Percentiles rank a stretch among this genome's conserved stretches.
phyloP scores from a whole-genome alignment of 148 eudicot species.

The Camellia lanceoleosa region DNA sequence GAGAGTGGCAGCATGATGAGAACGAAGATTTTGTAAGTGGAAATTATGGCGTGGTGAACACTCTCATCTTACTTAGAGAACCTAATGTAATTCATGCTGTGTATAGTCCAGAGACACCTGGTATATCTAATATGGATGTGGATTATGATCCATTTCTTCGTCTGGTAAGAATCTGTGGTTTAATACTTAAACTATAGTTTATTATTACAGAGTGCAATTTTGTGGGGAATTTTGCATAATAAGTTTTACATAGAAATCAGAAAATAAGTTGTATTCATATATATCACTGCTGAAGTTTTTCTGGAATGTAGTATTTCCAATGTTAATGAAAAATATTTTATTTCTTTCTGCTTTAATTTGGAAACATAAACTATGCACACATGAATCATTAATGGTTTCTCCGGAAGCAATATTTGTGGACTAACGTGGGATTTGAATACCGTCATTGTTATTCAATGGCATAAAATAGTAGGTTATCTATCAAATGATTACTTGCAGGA shows the following conservation, averaged over 20 bases:
- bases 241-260: too few species aligned
- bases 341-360: neutral
- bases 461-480: neutral
- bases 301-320: neutral
- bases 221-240: neutral
- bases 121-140: conserved; percentile 74
- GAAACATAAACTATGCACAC: neutral
- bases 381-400: neutral
- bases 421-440: neutral
- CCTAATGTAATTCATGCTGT: conserved; percentile 39
- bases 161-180: conserved; percentile 28
- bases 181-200: neutral
- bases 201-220: neutral
- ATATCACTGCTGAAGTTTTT: neutral
- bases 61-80: conserved; percentile 47
- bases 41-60: conserved; percentile 68
- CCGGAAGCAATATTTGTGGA: neutral
- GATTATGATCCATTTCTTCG: conserved; percentile 50
- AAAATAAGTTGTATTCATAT: neutral
- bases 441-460: neutral
- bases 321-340: neutral
- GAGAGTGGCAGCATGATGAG: conserved; percentile 82
- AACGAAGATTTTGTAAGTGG: conserved; percentile 54
- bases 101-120: conserved; percentile 45
- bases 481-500: conserved; percentile 28